Conservation (phyloP, 225 moss, liverwort and hornwort species). For the Neckera pumila region DNA sequence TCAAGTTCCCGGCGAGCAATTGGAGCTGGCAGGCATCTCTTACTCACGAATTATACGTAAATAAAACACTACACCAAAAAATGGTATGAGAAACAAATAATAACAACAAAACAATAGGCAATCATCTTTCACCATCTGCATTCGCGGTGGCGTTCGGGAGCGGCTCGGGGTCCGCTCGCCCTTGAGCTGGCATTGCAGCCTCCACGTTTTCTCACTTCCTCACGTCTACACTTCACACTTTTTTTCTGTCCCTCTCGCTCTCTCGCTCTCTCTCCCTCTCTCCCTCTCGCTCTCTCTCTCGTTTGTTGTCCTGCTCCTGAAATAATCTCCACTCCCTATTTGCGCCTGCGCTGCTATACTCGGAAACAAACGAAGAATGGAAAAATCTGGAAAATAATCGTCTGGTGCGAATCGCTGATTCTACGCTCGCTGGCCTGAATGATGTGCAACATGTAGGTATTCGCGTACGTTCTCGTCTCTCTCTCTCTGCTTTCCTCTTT, state of each 20-base stretch:
- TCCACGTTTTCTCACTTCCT: constrained; percentile 24
- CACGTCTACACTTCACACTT: constrained; percentile 6
- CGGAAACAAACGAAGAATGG: background rate
- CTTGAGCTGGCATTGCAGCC: constrained; percentile 61
- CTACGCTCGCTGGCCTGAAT: background rate
- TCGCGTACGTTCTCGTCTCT: background rate
- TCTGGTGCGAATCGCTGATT: background rate
- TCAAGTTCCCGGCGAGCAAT: constrained; percentile 25
- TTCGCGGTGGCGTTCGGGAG: constrained; percentile 12
- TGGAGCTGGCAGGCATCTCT: constrained; percentile 21
- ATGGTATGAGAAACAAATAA: background rate
- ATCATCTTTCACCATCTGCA: constrained; percentile 35
- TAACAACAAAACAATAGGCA: background rate
- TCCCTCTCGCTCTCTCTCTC: background rate
- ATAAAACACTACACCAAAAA: background rate
- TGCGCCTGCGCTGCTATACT: background rate
- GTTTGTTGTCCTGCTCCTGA: background rate
- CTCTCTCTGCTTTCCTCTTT: background rate
- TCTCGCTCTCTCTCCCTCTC: background rate
- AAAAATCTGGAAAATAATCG: background rate
- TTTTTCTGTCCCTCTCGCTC: background rate
- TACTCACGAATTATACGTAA: constrained; percentile 13
- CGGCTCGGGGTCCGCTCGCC: constrained; percentile 38
- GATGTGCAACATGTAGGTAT: background rate
- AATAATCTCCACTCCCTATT: background rate